These are phyloP conservation scores for Cyanidioschyzon merolae DNA, from an alignment of 23 red algal species.

Conservation along the genomic window DNA sequence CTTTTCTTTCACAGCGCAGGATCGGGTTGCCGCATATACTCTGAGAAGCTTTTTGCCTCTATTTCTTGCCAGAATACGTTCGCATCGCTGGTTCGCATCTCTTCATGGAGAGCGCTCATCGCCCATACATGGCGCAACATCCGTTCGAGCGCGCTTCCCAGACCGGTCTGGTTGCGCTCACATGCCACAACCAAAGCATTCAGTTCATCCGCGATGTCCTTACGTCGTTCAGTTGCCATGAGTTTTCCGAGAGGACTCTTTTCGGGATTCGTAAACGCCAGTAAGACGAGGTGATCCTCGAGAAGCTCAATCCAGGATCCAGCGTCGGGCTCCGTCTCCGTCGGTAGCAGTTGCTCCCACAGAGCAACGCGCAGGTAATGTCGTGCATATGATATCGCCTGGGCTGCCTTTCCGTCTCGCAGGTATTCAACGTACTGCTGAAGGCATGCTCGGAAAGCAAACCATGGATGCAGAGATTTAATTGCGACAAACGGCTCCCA, in stretches of 20 bases:
- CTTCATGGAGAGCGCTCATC: not conserved
- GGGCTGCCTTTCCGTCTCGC: not conserved
- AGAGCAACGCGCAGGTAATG: not conserved
- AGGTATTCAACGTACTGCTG: conserved; percentile 11
- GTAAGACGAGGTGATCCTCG: not conserved
- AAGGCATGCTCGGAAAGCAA: not conserved
- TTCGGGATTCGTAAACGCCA: not conserved
- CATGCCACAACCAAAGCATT: not conserved
- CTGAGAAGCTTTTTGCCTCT: not conserved
- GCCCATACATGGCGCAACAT: not conserved
- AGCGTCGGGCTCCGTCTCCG: not conserved
- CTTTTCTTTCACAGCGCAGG: not conserved
- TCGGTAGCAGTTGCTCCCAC: not conserved
- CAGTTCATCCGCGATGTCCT: conserved; percentile 6
- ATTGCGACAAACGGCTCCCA: not conserved
- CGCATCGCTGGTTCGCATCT: not conserved
- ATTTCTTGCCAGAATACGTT: not conserved
- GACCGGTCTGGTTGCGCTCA: not conserved
- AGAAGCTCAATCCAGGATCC: not conserved
- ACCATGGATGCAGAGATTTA: not conserved
- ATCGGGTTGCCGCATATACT: not conserved
- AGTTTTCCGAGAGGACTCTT: not conserved
- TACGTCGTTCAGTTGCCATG: not conserved
- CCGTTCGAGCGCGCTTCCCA: not conserved
- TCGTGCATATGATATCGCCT: not conserved